A percentile compares a stretch with the other conserved stretches of the same genome.
Evolutionary conservation across 192 early-diverging fungal genomes (phyloP).

Genomic region (Podila verticillata): DNA sequence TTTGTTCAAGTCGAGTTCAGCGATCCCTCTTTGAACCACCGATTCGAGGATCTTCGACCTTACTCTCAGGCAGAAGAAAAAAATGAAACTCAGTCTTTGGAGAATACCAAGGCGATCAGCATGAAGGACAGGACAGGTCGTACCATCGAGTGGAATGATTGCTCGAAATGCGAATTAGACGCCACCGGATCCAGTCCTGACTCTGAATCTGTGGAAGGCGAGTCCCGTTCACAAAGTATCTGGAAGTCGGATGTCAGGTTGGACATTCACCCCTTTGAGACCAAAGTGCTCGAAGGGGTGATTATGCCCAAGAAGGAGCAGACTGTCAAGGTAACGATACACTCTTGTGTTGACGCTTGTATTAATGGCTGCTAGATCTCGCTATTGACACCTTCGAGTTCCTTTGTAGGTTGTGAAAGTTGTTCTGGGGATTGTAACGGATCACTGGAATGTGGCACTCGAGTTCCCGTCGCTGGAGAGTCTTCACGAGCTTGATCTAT

Average conservation of each 20-base stretch:
- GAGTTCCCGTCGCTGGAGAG: constrained; percentile 48
- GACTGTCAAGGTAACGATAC: constrained; percentile 67
- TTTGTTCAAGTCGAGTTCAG: constrained; percentile 67
- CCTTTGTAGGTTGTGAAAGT: constrained; percentile 54
- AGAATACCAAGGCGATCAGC: not conserved
- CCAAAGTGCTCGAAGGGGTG: constrained; percentile 66
- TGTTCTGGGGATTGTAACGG: constrained; percentile 52
- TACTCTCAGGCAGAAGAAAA: constrained; percentile 10
- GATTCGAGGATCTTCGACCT: constrained; percentile 46
- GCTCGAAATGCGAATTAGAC: constrained; percentile 24
- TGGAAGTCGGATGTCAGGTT: constrained; percentile 57
- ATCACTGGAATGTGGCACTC: constrained; percentile 57
- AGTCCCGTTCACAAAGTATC: constrained; percentile 4
- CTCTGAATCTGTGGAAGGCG: constrained; percentile 12
- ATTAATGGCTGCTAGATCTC: no score
- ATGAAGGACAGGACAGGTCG: constrained; percentile 31
- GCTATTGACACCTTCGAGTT: not conserved
- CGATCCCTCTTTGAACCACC: constrained; percentile 66
- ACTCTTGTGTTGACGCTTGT: not conserved
- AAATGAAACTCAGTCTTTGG: not conserved
- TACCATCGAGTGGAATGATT: constrained; percentile 38
- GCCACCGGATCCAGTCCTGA: not conserved
- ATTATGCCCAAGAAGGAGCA: constrained; percentile 63
- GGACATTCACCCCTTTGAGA: constrained; percentile 57
- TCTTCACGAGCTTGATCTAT: constrained; percentile 33